Percentiles rank a stretch among this genome's conserved stretches.
Conservation (phyloP, 352 stramenopile genomes). For the Phytophthora sojae region DNA sequence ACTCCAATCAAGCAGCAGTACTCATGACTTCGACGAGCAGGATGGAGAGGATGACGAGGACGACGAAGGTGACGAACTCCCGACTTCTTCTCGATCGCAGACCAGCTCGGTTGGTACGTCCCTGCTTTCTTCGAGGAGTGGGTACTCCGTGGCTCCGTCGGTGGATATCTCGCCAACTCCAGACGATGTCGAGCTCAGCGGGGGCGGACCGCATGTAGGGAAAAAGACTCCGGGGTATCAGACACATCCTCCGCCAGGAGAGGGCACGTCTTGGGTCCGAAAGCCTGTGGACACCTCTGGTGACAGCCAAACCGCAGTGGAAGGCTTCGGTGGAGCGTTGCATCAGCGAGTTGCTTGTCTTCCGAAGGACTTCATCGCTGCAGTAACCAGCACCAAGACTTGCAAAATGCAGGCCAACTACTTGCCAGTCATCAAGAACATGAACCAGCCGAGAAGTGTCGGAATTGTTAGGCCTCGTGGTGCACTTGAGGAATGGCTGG, state of each 20-base stretch:
- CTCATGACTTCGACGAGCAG: constrained; percentile 3
- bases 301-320: constrained; percentile 74
- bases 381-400: constrained; percentile 76
- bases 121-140: constrained; percentile 41
- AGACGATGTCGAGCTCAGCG: constrained; percentile 56
- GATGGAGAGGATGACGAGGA: constrained; percentile 30
- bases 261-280: constrained; percentile 61
- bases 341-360: constrained; percentile 76
- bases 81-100: constrained; percentile 39
- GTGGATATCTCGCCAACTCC: constrained; percentile 62
- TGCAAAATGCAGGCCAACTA: constrained; percentile 86
- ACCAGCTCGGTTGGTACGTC: constrained; percentile 36
- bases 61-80: constrained; percentile 35
- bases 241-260: constrained; percentile 63
- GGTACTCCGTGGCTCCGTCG: constrained; percentile 49
- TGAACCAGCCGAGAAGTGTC: constrained; percentile 87
- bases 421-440: constrained; percentile 76
- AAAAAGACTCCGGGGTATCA: constrained; percentile 68
- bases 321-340: constrained; percentile 59
- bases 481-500: constrained; percentile 91
- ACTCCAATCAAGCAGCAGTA: constrained; percentile 11
- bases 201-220: constrained; percentile 34
- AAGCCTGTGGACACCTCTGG: constrained; percentile 60
- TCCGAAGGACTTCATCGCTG: constrained; percentile 70
- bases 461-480: constrained; percentile 87